Evolutionary conservation across 495 filamentous ascomycete genomes (phyloP), one percentile per base, ranked within the genome.

Genomic region (Neurospora sp.): DNA sequence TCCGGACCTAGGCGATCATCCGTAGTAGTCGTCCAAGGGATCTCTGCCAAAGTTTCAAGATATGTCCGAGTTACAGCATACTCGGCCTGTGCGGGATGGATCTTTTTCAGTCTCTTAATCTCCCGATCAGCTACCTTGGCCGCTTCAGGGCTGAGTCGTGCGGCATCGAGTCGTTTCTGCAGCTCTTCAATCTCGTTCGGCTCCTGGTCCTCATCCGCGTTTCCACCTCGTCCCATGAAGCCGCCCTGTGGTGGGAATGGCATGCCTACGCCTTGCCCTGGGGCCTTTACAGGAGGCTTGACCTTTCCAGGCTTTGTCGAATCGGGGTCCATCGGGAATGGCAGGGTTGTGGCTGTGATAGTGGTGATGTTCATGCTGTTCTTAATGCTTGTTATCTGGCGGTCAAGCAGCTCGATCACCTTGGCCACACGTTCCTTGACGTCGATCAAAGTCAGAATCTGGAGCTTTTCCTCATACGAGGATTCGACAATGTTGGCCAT

Each of bases 61-160:
- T 98, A 99, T n/a, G 92, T 95, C 73, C 95, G 86, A 74, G 89
- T 92, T 16, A 98, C 94, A 71, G 95, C 92, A 78, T 98, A 97
- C 78, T 99, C 96, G 20, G 96, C 94, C 76, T 98, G 95, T 22
- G 90, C 90, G 1, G 96, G 94, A 75, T 92, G 94, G 90, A 98
- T 99, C 83, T 96, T 96, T 75, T 91, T 93, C 72, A 99, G 83
- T 45, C 96, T 86, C 78, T 92, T 93, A 47, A 99, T 79, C 78
- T 98, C 96, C 72, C 94, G 89, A 70, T 96, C 91, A 16, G 93
- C 94, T 45, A 97, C 90, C 82, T 94, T 97, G 40, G 89, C 86
- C 31, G 94, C 94, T 72, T 88, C 86, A 8, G 84, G 78, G 6
- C 84, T 82, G 65, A 98, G 84, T 74, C 91, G 89, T 0, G 96